These are phyloP conservation scores for Smittium culicis DNA, from an alignment of 371 early-diverging fungal species.

Conservation along the genomic window DNA sequence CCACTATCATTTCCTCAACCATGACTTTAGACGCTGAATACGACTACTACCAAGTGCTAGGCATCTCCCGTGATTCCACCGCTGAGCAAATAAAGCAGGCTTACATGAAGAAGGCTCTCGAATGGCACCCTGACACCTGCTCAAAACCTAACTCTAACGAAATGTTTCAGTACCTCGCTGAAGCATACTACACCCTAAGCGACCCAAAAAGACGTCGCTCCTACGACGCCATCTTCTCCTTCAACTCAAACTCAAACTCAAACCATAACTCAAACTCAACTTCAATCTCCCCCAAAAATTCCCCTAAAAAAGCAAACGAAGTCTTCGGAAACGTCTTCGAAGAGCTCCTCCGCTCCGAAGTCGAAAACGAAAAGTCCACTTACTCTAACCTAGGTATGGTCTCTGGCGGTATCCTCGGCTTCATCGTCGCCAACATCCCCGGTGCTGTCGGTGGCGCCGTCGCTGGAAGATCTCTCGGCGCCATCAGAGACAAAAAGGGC, in stretches of 20 bases:
- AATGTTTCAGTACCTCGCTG: slow-evolving; percentile 43
- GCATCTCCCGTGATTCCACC: slow-evolving; percentile 21
- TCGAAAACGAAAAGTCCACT: slow-evolving; percentile 24
- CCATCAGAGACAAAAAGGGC: slow-evolving; percentile 39
- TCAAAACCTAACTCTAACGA: slow-evolving; percentile 25
- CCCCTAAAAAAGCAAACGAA: slow-evolving; percentile 22
- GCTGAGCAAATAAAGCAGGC: slow-evolving; percentile 36
- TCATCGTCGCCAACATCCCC: slow-evolving; percentile 43
- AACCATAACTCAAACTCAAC: slow-evolving; percentile 6
- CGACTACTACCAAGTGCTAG: slow-evolving; percentile 37
- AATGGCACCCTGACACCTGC: slow-evolving; percentile 39
- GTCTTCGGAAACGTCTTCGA: slow-evolving; percentile 48
- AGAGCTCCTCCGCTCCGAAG: slow-evolving; percentile 40
- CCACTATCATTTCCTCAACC: too few species aligned
- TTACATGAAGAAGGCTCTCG: slow-evolving; percentile 40
- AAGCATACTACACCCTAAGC: slow-evolving; percentile 43
- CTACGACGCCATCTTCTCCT: slow-evolving; percentile 33
- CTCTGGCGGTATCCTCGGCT: slow-evolving; percentile 41
- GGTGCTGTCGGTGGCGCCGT: slow-evolving; percentile 39
- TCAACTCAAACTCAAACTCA: slow-evolving; percentile 12
- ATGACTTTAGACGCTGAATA: too few species aligned
- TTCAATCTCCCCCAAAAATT: slow-evolving; percentile 6
- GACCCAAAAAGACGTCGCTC: slow-evolving; percentile 29
- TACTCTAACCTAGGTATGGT: slow-evolving; percentile 37
- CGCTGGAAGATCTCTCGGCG: slow-evolving; percentile 36